Evolutionary conservation across 1,284 basidiomycete species (phyloP).

Genomic region (Mrakiaceae sp.): DNA sequence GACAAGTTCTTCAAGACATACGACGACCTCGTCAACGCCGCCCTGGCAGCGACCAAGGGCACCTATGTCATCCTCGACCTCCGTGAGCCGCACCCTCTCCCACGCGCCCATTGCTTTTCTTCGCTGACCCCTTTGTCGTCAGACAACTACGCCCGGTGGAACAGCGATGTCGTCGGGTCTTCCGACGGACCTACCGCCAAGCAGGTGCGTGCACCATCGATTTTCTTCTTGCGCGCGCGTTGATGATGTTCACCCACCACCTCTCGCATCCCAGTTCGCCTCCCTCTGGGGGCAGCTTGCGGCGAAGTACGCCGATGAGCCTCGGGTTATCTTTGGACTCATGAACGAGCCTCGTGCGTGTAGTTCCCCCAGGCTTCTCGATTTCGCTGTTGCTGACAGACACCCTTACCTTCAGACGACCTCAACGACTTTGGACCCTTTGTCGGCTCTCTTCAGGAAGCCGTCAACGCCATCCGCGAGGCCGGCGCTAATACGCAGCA

Average conservation of each 20-base stretch:
- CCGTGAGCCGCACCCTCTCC: too few relatives aligned
- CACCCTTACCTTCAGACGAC: background rate
- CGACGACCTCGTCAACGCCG: too few relatives aligned
- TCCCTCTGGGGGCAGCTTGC: slow-evolving; percentile 47
- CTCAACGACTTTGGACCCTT: slow-evolving; percentile 4
- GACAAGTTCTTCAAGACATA: too few relatives aligned
- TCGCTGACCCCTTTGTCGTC: too few relatives aligned
- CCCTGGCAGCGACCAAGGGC: slow-evolving; percentile 12
- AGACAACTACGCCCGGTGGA: slow-evolving; percentile 34
- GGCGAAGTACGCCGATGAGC: slow-evolving; percentile 41
- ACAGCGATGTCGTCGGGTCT: slow-evolving; percentile 38
- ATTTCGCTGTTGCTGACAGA: background rate
- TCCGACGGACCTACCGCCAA: slow-evolving; percentile 47
- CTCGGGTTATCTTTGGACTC: slow-evolving; percentile 42
- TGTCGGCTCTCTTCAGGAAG: slow-evolving; percentile 24
- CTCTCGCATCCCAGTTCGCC: slow-evolving; percentile 37
- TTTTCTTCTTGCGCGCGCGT: background rate
- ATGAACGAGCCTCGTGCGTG: slow-evolving; percentile 33
- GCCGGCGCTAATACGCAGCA: slow-evolving; percentile 31
- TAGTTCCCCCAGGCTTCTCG: too few relatives aligned
- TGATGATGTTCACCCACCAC: background rate
- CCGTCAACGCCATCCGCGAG: slow-evolving; percentile 31
- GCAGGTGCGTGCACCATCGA: slow-evolving; percentile 18
- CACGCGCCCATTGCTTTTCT: too few relatives aligned
- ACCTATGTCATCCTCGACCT: slow-evolving; percentile 46